Percentiles rank a stretch among this genome's conserved stretches.
These are phyloP conservation scores for Leptographium radiaticola DNA, from an alignment of 2,329 filamentous ascomycete genomes.

Conservation along the genomic window DNA sequence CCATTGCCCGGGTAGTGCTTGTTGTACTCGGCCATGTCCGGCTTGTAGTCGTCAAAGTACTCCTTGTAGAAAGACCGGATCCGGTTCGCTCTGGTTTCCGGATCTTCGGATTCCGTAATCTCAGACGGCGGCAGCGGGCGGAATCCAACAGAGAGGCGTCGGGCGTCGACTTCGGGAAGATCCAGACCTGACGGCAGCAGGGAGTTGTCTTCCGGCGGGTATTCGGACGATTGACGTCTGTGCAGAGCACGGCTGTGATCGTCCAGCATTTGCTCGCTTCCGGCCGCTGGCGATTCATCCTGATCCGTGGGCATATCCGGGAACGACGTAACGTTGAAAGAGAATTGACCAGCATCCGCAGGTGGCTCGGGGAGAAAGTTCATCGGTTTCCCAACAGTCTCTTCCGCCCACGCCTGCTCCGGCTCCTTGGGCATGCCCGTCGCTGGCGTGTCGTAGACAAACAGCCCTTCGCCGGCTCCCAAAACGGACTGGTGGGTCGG, in stretches of 20 bases:
- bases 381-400: not conserved
- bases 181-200: constrained; percentile 26
- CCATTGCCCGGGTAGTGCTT: constrained; percentile 13
- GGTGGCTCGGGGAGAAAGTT: not conserved
- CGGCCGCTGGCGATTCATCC: constrained; percentile 3
- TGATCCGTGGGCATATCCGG: constrained; percentile 18
- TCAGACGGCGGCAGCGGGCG: constrained; percentile 83
- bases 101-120: constrained; percentile 67
- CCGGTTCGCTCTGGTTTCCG: constrained; percentile 85
- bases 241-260: constrained; percentile 9
- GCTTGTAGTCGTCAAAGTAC: constrained; percentile 81
- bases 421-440: not conserved
- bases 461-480: constrained; percentile 10
- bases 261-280: constrained; percentile 6
- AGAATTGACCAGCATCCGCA: not conserved
- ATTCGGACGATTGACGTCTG: constrained; percentile 16
- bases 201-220: constrained; percentile 11
- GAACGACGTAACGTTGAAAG: constrained; percentile 12
- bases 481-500: constrained; percentile 7
- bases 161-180: constrained; percentile 40
- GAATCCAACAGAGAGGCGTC: constrained; percentile 56
- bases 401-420: not conserved
- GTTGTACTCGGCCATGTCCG: constrained; percentile 16
- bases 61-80: constrained; percentile 99
- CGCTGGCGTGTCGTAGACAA: constrained; percentile 11